phyloP scores from a whole-genome alignment of 2,329 filamentous ascomycete species.

The Fusarium multiceps region DNA sequence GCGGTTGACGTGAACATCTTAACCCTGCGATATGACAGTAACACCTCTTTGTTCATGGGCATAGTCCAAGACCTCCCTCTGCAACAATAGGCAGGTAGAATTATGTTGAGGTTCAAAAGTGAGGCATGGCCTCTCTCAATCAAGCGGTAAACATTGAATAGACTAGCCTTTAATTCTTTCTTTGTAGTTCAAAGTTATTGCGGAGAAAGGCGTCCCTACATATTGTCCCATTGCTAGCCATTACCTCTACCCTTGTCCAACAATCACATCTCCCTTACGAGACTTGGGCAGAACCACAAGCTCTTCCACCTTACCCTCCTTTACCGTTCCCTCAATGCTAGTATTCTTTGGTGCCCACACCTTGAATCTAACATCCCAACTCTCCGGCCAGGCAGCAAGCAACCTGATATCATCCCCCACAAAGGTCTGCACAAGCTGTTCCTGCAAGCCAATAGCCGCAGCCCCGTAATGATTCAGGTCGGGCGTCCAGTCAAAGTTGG shows the following conservation, averaged over 20 bases:
- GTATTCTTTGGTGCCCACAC: slow-evolving; percentile 7
- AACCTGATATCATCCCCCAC: slow-evolving; percentile 1
- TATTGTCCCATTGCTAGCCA: not conserved
- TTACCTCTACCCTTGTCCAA: not conserved
- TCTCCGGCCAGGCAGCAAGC: slow-evolving; percentile 9
- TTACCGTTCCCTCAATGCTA: not conserved
- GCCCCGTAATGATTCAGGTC: slow-evolving; percentile 6
- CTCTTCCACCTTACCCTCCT: not conserved
- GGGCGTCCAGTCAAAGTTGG: slow-evolving; percentile 11
- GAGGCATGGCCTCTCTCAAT: not conserved
- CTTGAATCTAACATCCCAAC: slow-evolving; percentile 2
- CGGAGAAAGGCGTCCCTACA: not conserved
- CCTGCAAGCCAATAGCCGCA: slow-evolving; percentile 14
- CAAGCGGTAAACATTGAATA: not conserved
- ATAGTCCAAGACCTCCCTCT: not conserved
- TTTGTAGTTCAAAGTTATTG: not conserved
- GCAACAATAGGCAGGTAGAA: not conserved
- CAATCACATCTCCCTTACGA: not conserved
- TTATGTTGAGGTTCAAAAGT: not conserved
- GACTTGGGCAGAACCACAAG: not conserved
- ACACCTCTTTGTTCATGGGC: not conserved
- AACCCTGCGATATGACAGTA: not conserved
- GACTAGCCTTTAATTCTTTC: not conserved
- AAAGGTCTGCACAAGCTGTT: slow-evolving; percentile 15
- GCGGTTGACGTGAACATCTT: not conserved